Base-by-base conservation (phyloP, 176 grass and related monocot genomes). In the Elaeis guineensis region DNA sequence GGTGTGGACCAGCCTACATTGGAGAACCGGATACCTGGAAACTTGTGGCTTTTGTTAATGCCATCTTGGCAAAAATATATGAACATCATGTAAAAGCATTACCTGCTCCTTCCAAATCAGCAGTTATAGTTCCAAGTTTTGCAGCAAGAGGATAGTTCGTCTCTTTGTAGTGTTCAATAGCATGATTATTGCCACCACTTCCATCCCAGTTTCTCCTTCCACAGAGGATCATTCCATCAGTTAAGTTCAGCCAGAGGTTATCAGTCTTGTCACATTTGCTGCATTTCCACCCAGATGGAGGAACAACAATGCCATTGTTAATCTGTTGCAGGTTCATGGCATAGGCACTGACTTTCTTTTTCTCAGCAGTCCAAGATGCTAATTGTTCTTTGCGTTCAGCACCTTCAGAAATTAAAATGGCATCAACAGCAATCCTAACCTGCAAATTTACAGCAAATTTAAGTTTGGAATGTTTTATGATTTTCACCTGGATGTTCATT, bases 201-300 rank as follows among this genome's bases (percentile, higher is more conserved):
- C 93, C 93, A 67, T 98, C 93, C 87, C 87, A 98, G 75, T 83
- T 67, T 73, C 29, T 70, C 63, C 93, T 82, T 66, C 93, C 93
- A 50, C 87, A 98, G 35, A 98, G 67, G 66, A 92, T 85, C 69
- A 57, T 89, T 57, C 93, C 93, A 85, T 98, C 93, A 32, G 87
- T 92, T 77, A 98, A 75, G 72, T 98, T 98, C 79, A 98, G 69
- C 93, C 93, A 98, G 20, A 98, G 87, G 78, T 98, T 98, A 60
- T 92, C 93, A 25, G 75, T 89, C 77, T 98, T 98, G 60, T 98
- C 23, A 23, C 23, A 23, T 23, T 23, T 23, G 23, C 23, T 1
- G 23, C 23, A 23, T 23, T 23, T 23, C 93, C 93, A 98, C 58
- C 93, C 87, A 49, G 79, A 79, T 75, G 87, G 87, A 58, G 87